These are phyloP conservation scores for Anastatica hierochuntica DNA, from an alignment of 345 rosid genomes.

Conservation along the genomic window DNA sequence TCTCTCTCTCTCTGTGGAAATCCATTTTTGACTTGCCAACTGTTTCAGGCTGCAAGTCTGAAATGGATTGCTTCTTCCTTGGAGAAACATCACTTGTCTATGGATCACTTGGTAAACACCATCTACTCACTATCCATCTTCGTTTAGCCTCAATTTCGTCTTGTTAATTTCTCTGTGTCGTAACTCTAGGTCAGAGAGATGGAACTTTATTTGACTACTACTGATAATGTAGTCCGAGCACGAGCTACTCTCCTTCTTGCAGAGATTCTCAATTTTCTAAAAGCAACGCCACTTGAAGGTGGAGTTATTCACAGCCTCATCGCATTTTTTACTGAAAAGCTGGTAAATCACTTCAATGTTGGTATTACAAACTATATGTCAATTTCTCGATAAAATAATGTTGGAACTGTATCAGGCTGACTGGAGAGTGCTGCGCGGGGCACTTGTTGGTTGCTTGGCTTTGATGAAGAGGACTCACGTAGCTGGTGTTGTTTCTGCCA, in stretches of 20 bases:
- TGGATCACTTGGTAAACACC: conserved; percentile 46
- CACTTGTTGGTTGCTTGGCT: conserved; percentile 88
- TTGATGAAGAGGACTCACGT: conserved; percentile 46
- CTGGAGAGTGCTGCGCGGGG: conserved; percentile 85
- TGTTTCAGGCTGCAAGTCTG: conserved; percentile 53
- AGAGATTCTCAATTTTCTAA: conserved; percentile 45
- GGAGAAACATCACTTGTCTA: conserved; percentile 42
- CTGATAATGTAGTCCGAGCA: conserved; percentile 57
- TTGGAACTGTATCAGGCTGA: conserved; percentile 61
- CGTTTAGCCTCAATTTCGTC: background rate
- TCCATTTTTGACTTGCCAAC: background rate
- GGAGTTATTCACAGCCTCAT: conserved; percentile 50
- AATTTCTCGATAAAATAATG: background rate
- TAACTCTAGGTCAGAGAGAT: conserved; percentile 58
- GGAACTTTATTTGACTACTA: conserved; percentile 73
- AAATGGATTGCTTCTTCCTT: conserved; percentile 49
- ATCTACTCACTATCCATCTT: background rate
- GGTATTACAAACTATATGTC: background rate
- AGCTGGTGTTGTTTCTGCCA: conserved; percentile 35
- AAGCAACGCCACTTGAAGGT: conserved; percentile 45
- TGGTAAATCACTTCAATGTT: conserved; percentile 66
- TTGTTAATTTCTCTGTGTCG: background rate
- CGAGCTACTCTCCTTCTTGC: conserved; percentile 82
- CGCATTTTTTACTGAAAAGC: conserved; percentile 53
- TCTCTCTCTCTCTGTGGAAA: background rate